phyloP scores from a whole-genome alignment of 768 basidiomycete species.

The Exsudoporus frostii region DNA sequence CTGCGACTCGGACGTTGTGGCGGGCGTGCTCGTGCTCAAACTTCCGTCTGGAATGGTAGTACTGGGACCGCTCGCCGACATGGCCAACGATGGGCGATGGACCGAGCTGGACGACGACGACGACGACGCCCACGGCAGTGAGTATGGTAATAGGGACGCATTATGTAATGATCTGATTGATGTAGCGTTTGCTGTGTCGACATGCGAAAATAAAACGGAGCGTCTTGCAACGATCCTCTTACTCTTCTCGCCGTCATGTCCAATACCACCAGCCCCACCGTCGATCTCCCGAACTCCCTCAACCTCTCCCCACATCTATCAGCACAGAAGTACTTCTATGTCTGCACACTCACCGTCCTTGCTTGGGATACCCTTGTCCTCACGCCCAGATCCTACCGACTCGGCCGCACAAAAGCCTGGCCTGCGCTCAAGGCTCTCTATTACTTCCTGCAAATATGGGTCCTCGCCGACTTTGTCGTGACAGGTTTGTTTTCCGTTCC shows the following conservation, averaged over 20 bases:
- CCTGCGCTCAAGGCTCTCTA: conserved; percentile 74
- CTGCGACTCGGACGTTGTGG: conserved; percentile 4
- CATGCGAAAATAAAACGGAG: conserved; percentile 6
- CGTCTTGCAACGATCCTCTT: not conserved
- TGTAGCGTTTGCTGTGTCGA: conserved; percentile 17
- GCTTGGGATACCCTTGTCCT: conserved; percentile 90
- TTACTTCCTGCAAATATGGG: conserved; percentile 70
- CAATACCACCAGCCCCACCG: not conserved
- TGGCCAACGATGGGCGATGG: conserved; percentile 1
- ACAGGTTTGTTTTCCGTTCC: conserved; percentile 48
- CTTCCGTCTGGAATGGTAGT: not conserved
- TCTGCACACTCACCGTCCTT: conserved; percentile 85
- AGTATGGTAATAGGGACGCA: not conserved
- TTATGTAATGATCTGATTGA: conserved; percentile 25
- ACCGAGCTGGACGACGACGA: not conserved
- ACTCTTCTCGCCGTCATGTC: conserved; percentile 14
- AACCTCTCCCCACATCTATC: conserved; percentile 73
- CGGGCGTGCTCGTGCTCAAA: not conserved
- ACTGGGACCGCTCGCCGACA: conserved; percentile 11
- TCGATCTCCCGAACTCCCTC: conserved; percentile 58
- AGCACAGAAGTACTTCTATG: conserved; percentile 87
- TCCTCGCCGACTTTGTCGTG: conserved; percentile 75
- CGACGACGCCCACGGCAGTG: not conserved
- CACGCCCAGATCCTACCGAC: conserved; percentile 72
- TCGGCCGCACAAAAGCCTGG: conserved; percentile 63